These are phyloP conservation scores for Quambalaria eucalypti DNA, from an alignment of 1,284 basidiomycete species.

Conservation along the genomic window DNA sequence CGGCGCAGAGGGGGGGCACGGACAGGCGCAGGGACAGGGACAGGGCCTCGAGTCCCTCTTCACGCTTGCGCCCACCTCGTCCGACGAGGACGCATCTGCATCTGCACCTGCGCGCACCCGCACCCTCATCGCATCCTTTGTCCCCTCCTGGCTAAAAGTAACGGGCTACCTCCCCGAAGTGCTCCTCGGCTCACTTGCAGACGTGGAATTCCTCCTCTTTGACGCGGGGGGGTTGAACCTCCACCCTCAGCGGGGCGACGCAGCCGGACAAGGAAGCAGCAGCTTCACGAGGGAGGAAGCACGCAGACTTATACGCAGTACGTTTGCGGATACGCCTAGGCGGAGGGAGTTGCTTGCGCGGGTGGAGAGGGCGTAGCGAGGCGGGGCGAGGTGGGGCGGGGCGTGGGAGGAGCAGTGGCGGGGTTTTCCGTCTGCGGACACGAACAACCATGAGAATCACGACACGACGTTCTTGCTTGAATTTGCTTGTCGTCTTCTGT, in stretches of 20 bases:
- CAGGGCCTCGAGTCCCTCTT: neutral
- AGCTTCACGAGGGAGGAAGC: slow-evolving; percentile 74
- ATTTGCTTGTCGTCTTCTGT: no score
- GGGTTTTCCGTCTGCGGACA: no score
- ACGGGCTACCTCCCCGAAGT: slow-evolving; percentile 38
- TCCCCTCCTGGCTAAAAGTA: slow-evolving; percentile 44
- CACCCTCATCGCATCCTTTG: slow-evolving; percentile 22
- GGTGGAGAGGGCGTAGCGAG: slow-evolving; percentile 28
- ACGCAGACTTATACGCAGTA: slow-evolving; percentile 66
- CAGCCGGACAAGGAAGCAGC: neutral
- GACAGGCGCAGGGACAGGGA: no score
- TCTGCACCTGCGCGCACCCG: neutral
- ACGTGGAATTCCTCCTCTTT: slow-evolving; percentile 77
- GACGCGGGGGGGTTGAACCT: slow-evolving; percentile 71
- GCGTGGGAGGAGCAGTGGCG: no score
- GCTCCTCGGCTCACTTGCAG: slow-evolving; percentile 49
- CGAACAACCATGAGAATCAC: no score
- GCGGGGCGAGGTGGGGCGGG: no score
- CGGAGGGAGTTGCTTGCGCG: slow-evolving; percentile 26
- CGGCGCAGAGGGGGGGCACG: no score
- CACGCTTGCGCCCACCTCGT: neutral
- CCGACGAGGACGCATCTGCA: neutral
- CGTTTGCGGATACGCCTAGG: slow-evolving; percentile 60
- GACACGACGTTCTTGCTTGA: no score
- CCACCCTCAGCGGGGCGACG: neutral